A percentile compares a stretch with the other conserved stretches of the same genome.
Conservation (phyloP, 2,329 filamentous ascomycete genomes). For the Gyromitra esculenta region DNA sequence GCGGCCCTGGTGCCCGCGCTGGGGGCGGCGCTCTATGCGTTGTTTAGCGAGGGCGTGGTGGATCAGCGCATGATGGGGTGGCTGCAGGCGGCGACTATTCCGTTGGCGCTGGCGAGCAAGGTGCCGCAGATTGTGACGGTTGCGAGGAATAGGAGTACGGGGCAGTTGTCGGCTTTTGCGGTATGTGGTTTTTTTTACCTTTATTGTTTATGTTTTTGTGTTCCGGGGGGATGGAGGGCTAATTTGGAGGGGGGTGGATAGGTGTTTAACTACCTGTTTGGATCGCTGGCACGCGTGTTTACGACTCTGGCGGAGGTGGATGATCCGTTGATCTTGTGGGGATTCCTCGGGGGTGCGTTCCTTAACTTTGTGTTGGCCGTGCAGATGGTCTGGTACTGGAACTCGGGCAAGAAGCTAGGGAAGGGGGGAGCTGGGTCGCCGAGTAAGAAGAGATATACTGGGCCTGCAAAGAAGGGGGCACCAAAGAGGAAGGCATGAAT, state of each 20-base stretch:
- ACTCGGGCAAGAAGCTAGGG: conserved; percentile 61
- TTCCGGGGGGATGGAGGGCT: conserved; percentile 64
- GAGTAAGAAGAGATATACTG: conserved; percentile 47
- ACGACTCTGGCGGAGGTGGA: conserved; percentile 97
- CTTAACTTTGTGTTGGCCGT: conserved; percentile 85
- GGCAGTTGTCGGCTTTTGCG: conserved; percentile 94
- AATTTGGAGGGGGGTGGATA: conserved; percentile 62
- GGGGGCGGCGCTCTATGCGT: conserved; percentile 72
- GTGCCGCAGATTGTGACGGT: conserved; percentile 91
- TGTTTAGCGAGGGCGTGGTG: conserved; percentile 75
- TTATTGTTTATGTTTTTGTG: background rate
- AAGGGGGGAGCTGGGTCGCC: background rate
- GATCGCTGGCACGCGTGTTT: conserved; percentile 93
- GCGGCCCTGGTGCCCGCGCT: conserved; percentile 82
- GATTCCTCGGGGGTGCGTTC: conserved; percentile 89
- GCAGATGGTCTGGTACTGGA: conserved; percentile 99
- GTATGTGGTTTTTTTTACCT: conserved; percentile 67
- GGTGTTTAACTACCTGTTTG: conserved; percentile 98
- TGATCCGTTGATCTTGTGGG: conserved; percentile 94
- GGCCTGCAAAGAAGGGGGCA: conserved; percentile 29
- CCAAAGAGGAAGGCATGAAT: conserved; percentile 50
- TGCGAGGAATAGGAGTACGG: conserved; percentile 84
- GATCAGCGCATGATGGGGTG: conserved; percentile 72
- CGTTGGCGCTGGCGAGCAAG: conserved; percentile 87
- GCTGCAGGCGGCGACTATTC: conserved; percentile 57